A percentile compares a stretch with the other conserved stretches of the same genome.
phyloP scores from a whole-genome alignment of 345 rosid genomes.

The Bruguiera gymnorhiza region DNA sequence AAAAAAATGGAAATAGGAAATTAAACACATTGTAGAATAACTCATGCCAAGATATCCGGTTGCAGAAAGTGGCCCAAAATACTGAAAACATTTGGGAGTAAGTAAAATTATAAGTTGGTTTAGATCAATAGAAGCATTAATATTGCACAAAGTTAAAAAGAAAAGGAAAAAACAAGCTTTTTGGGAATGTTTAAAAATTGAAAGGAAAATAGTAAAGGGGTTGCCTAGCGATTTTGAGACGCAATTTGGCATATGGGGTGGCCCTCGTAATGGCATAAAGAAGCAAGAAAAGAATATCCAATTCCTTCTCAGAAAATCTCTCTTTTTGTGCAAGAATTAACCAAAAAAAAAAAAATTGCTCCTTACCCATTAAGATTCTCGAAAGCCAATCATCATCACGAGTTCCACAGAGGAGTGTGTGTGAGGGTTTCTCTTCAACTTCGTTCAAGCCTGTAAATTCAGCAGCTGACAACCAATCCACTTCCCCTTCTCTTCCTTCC shows the following conservation, averaged over 20 bases:
- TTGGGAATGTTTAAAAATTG: neutral
- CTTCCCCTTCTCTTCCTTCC: conserved; percentile 11
- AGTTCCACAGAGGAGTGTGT: too few relatives aligned
- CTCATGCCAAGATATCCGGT: too few relatives aligned
- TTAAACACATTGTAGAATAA: too few relatives aligned
- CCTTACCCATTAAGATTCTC: conserved; percentile 26
- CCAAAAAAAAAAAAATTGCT: neutral
- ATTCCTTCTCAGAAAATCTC: neutral
- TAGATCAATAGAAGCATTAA: too few relatives aligned
- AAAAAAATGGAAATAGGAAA: too few relatives aligned
- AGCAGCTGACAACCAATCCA: neutral
- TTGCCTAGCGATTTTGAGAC: neutral
- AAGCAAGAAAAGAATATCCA: conserved; percentile 39
- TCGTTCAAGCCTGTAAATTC: neutral
- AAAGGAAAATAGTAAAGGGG: neutral
- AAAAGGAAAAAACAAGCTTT: neutral
- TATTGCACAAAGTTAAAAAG: neutral
- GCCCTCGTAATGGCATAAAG: conserved; percentile 32
- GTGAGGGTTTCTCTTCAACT: neutral
- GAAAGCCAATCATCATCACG: conserved; percentile 10
- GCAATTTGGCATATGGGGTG: neutral
- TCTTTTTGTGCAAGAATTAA: neutral
- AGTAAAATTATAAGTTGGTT: too few relatives aligned
- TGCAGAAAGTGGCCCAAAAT: too few relatives aligned
- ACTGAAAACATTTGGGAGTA: too few relatives aligned